These are phyloP conservation scores for Podaxis rugospora DNA, from an alignment of 768 basidiomycete species.

Conservation along the genomic window DNA sequence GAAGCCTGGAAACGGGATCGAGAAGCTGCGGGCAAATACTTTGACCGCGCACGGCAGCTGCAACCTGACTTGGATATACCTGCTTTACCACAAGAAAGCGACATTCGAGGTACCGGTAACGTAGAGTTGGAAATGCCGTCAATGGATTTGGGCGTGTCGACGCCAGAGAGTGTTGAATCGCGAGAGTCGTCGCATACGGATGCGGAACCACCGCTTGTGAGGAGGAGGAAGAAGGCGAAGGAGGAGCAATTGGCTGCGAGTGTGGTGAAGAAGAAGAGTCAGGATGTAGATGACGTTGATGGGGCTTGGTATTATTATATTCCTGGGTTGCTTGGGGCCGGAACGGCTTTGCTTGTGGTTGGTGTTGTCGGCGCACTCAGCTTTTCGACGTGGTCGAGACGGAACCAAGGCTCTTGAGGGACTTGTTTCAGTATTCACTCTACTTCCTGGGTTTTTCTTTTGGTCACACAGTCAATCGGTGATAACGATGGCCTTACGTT, in stretches of 20 bases:
- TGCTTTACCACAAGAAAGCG: conserved; percentile 47
- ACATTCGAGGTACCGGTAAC: conserved; percentile 19
- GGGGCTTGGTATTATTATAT: conserved; percentile 78
- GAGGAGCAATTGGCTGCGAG: conserved; percentile 46
- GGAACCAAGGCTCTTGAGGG: conserved; percentile 55
- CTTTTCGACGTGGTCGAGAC: conserved; percentile 64
- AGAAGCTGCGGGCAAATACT: conserved; percentile 64
- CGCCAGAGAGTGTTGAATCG: conserved; percentile 30
- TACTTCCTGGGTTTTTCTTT: background rate
- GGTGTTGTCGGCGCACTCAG: conserved; percentile 76
- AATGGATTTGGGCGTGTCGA: conserved; percentile 43
- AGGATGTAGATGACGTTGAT: conserved; percentile 56
- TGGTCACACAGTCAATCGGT: background rate
- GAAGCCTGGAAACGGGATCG: conserved; percentile 76
- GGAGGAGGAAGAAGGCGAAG: conserved; percentile 55
- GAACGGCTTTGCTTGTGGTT: conserved; percentile 77
- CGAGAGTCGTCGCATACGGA: conserved; percentile 31
- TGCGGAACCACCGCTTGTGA: conserved; percentile 33
- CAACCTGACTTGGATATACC: conserved; percentile 68
- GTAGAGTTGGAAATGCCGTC: conserved; percentile 64
- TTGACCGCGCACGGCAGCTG: conserved; percentile 62
- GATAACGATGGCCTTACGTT: background rate
- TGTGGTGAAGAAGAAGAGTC: conserved; percentile 38
- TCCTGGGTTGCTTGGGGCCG: conserved; percentile 76
- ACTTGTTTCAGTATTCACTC: background rate